Base-by-base conservation (phyloP, 106 monocot species). In the Posidonia australis region DNA sequence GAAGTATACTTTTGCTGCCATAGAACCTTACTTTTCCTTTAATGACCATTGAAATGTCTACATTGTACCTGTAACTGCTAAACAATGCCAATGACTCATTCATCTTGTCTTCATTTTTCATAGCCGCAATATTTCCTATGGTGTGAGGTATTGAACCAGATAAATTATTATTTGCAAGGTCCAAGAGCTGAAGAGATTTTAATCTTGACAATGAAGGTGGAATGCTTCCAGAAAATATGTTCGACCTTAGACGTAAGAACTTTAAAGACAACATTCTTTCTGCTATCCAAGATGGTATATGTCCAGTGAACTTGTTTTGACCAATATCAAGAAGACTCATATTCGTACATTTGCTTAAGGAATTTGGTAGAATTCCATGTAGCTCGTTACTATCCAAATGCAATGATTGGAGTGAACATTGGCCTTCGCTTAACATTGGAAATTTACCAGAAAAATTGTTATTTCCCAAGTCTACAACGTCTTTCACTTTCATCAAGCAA, bases 141-240 rank as follows among this genome's bases (percentile, higher is more conserved):
- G n/a, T 41, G 14, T 1, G 6, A 2, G 81, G 81, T 25, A 77
- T 65, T 18, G n/a, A 2, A 31, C 77, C 77, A 19, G 69, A 60
- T 1, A 81, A 13, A 18, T 65, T 60, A 48, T 77, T 81, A 12
- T 69, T 19, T 14, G 77, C 47, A 13, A 81, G 45, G 42, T 77
- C 81, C 13, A 77, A n/a, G 5, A 69, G 43, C 25, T 68, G 76
- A 60, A 80, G 76, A 13, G 30, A 18, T 14, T 18, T 11, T 18
- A 46, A 21, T 13, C 12, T 28, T 13, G 66, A 51, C 1, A 66
- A 17, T 16, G 21, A 4, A 14, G 27, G 27, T 23, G 51, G 48
- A 36, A 64, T 64, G 18, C 4, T n/a, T 0, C 51, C 30, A 2
- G 18, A 66, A 20, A 51, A 0, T 4, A 16, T 13, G 30, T 66